phyloP scores from a whole-genome alignment of 116 monocot species.

The Trichopus zeylanicus region DNA sequence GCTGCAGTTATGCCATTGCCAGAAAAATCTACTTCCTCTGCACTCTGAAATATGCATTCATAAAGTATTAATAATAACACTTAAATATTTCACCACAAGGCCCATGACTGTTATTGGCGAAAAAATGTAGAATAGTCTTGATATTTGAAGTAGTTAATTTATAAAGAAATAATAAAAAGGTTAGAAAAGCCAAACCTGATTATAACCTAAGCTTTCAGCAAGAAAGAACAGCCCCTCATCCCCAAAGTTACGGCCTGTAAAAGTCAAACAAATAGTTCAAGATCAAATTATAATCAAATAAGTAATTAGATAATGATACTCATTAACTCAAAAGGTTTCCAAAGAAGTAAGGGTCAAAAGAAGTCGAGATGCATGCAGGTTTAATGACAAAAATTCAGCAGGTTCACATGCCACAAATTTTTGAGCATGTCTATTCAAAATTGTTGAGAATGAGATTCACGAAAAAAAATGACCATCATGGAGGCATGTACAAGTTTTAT shows the following conservation, averaged over 20 bases:
- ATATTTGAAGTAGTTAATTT: background rate
- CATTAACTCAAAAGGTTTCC: background rate
- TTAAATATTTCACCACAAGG: background rate
- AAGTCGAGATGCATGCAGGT: background rate
- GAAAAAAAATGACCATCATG: too few species aligned
- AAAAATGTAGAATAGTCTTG: background rate
- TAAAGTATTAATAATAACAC: background rate
- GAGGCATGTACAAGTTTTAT: too few species aligned
- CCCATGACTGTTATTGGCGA: background rate
- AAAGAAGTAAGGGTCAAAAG: background rate
- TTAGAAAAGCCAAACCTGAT: constrained; percentile 52
- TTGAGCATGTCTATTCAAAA: too few species aligned
- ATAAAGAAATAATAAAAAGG: background rate
- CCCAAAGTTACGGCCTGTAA: constrained; percentile 82
- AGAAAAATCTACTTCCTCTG: constrained; percentile 94
- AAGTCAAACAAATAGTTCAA: background rate
- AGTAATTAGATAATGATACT: too few species aligned
- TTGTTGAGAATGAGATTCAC: too few species aligned
- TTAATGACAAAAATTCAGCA: too few species aligned
- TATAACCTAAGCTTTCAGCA: constrained; percentile 88
- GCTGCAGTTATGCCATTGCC: constrained; percentile 90
- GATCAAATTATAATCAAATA: background rate
- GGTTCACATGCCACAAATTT: too few species aligned
- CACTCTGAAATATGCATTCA: constrained; percentile 40
- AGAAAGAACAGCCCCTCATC: constrained; percentile 97